Percentiles rank a stretch among this genome's conserved stretches.
Evolutionary conservation across 2,329 filamentous ascomycete species (phyloP).

Genomic region (Chaetomium sp.): DNA sequence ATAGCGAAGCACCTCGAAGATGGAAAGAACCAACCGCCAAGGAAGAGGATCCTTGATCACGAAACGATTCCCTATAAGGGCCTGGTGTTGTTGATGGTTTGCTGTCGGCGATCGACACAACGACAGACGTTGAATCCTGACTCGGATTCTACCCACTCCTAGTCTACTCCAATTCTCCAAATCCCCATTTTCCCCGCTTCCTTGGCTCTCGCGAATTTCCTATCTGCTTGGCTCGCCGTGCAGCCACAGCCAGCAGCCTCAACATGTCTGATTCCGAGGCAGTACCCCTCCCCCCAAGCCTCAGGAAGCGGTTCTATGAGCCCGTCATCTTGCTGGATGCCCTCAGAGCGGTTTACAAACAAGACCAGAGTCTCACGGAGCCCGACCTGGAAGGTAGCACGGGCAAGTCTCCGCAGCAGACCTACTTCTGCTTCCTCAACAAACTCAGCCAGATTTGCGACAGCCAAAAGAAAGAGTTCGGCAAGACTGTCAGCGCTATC

Average conservation of each 20-base stretch:
- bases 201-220: background rate
- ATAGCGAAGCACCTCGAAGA: background rate
- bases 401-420: constrained; percentile 19
- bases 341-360: constrained; percentile 17
- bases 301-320: constrained; percentile 30
- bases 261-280: background rate
- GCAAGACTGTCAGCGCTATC: constrained; percentile 36
- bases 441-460: constrained; percentile 39
- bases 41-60: background rate
- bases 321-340: constrained; percentile 24
- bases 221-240: background rate
- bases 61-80: background rate
- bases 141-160: background rate
- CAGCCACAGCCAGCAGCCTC: background rate
- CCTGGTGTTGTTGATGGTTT: background rate
- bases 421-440: constrained; percentile 37
- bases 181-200: background rate
- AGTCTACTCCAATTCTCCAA: background rate
- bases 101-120: background rate
- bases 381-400: constrained; percentile 22
- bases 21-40: background rate
- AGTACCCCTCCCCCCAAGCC: constrained; percentile 6
- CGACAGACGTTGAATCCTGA: background rate
- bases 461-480: constrained; percentile 26
- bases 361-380: constrained; percentile 2